A percentile compares a stretch with the other conserved stretches of the same genome.
These are phyloP conservation scores for Cladosporium sp. DNA, from an alignment of 2,329 filamentous ascomycete genomes.

Conservation along the genomic window DNA sequence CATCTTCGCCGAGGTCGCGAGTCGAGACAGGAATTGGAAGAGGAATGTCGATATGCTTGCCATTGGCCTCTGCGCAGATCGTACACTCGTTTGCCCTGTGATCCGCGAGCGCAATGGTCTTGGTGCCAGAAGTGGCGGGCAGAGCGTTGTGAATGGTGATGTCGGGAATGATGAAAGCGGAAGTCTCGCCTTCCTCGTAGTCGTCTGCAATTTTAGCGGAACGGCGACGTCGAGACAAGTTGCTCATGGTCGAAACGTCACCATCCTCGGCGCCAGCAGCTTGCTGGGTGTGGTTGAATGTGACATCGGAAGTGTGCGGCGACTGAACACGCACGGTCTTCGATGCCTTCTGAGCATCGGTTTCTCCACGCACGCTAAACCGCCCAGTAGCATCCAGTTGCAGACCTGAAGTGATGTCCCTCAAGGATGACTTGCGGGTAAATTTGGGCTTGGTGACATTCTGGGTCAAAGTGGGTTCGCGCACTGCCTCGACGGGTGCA, in stretches of 20 bases:
- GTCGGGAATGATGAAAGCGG: slow-evolving; percentile 64
- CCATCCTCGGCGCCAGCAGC: slow-evolving; percentile 36
- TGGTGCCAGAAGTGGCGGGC: slow-evolving; percentile 15
- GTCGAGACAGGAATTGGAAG: slow-evolving; percentile 35
- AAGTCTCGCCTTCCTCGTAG: slow-evolving; percentile 47
- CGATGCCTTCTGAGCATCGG: slow-evolving; percentile 30
- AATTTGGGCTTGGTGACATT: slow-evolving; percentile 40
- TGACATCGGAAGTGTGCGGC: slow-evolving; percentile 35
- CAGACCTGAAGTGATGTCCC: slow-evolving; percentile 45
- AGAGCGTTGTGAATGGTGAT: slow-evolving; percentile 51
- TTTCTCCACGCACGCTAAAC: slow-evolving; percentile 26
- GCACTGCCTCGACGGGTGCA: slow-evolving; percentile 22
- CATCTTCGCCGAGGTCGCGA: slow-evolving; percentile 36
- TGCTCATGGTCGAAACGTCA: slow-evolving; percentile 51
- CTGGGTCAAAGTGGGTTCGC: slow-evolving; percentile 44
- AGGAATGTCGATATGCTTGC: slow-evolving; percentile 43
- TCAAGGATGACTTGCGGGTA: slow-evolving; percentile 57
- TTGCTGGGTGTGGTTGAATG: slow-evolving; percentile 31
- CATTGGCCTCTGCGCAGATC: slow-evolving; percentile 46
- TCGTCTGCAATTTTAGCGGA: slow-evolving; percentile 22
- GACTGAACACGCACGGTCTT: slow-evolving; percentile 40
- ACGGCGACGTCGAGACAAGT: slow-evolving; percentile 50
- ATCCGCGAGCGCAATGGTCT: slow-evolving; percentile 25
- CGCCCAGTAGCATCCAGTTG: slow-evolving; percentile 31
- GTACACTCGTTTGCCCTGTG: slow-evolving; percentile 57